Conservation (phyloP, 208 protist genomes). For the Acanthamoeba triangularis region DNA sequence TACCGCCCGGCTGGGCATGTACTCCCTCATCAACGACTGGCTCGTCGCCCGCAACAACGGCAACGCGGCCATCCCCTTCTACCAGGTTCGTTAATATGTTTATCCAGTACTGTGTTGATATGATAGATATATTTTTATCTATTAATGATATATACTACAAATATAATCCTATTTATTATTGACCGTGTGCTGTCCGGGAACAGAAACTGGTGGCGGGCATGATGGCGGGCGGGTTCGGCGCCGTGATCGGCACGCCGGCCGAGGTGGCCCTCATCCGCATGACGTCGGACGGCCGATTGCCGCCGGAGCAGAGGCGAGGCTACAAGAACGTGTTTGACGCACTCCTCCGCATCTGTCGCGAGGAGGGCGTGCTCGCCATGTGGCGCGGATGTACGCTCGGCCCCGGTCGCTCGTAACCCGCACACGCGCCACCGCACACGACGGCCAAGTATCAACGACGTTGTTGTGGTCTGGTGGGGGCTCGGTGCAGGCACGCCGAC, state of each 20-base stretch:
- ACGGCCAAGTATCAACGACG: not conserved
- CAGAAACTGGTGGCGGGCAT: slow-evolving; percentile 75
- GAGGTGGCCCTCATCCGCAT: slow-evolving; percentile 87
- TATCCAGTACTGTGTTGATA: too few relatives aligned
- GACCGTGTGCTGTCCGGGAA: too few relatives aligned
- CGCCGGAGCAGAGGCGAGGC: slow-evolving; percentile 79
- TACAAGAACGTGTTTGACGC: slow-evolving; percentile 87
- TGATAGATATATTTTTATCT: too few relatives aligned
- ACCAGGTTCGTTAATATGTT: not conserved
- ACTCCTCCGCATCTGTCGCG: slow-evolving; percentile 76
- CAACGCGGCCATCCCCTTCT: slow-evolving; percentile 78
- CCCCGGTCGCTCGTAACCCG: not conserved
- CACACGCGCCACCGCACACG: not conserved
- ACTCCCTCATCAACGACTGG: slow-evolving; percentile 75
- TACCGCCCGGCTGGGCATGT: slow-evolving; percentile 81
- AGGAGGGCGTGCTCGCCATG: slow-evolving; percentile 83
- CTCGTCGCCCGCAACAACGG: slow-evolving; percentile 33
- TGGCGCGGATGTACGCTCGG: slow-evolving; percentile 77
- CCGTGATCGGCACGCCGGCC: slow-evolving; percentile 84
- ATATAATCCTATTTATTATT: too few relatives aligned
- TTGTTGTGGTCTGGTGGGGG: not conserved
- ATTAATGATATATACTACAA: too few relatives aligned
- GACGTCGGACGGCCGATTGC: slow-evolving; percentile 80
- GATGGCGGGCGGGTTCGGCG: slow-evolving; percentile 82
- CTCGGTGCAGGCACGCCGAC: slow-evolving; percentile 73